Evolutionary conservation across 768 basidiomycete species (phyloP), one percentile per base, ranked within the genome.

Genomic region (Mycena sanguinolenta): DNA sequence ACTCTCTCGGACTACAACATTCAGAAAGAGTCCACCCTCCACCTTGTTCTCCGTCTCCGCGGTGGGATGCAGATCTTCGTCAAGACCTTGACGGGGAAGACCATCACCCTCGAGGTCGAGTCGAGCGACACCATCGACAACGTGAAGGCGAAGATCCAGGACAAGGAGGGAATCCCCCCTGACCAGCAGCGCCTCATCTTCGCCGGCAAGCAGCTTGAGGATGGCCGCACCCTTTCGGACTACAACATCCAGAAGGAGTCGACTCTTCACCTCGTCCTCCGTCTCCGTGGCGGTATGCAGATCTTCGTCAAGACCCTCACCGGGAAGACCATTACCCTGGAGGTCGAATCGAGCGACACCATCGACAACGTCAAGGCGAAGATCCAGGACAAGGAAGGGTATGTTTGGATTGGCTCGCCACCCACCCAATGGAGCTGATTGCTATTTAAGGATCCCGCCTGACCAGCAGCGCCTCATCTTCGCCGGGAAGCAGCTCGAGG

Each of bases 1-100:
- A 95, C 94, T 0, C 85, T 95, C 14, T 88, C 90, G 0, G 90
- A 91, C 69, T 90, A 91, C 75, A 90, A 88, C 79, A 89, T 88
- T 25, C 89, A 89, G 82, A 86, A 90, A 79, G 88, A 89, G 79
- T 85, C 85, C 6, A 89, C 88, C 0, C 86, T 88, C 54, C 88
- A 89, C 64, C 76, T 91, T 28, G 87, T 89, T 19, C 87, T 71
- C 9, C 70, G 65, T 71, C 65, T 67, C 17, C 59, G 65, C 21
- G 65, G 65, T 44, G 70, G 65, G 7, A 71, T 71, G 70, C 70
- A 71, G 49, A 71, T 71, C 55, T 71, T 71, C 65, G 70, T 71
- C 30, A 89, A 89, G 83, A 87, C 86, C 49, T 80, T 90, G 3
- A 90, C 89, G 23, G 89, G 89, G 34, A 90, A 90, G 84, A 90